Evolutionary conservation across 2,329 filamentous ascomycete species (phyloP).

Genomic region (Blastomyces parvus): DNA sequence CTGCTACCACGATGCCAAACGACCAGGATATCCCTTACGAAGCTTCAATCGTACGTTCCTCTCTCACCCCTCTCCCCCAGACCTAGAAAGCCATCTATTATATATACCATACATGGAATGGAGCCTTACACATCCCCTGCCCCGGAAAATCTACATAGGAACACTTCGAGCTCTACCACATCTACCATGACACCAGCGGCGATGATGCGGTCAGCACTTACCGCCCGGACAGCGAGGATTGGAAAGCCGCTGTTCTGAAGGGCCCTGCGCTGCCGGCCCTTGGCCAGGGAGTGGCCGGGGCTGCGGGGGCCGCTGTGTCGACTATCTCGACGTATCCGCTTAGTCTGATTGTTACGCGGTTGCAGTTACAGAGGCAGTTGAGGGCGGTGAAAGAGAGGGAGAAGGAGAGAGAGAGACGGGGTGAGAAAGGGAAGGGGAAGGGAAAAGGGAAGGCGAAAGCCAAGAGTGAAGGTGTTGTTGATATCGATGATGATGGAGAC

Average conservation of each 20-base stretch:
- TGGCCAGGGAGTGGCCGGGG: slow-evolving; percentile 72
- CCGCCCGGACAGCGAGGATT: slow-evolving; percentile 19
- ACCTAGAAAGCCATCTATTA: not conserved
- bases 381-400: slow-evolving; percentile 26
- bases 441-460: not conserved
- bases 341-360: slow-evolving; percentile 67
- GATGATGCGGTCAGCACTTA: slow-evolving; percentile 3
- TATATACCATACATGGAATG: not conserved
- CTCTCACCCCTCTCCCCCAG: no score
- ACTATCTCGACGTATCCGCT: slow-evolving; percentile 73
- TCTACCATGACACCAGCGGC: slow-evolving; percentile 27
- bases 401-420: slow-evolving; percentile 18
- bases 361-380: slow-evolving; percentile 67
- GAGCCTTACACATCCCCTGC: not conserved
- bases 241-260: slow-evolving; percentile 25
- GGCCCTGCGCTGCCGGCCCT: slow-evolving; percentile 56
- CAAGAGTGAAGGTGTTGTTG: not conserved
- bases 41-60: slow-evolving; percentile 1
- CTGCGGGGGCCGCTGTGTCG: slow-evolving; percentile 66
- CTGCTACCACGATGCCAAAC: not conserved
- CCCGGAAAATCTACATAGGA: not conserved
- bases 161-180: slow-evolving; percentile 36
- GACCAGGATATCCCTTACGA: not conserved
- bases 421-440: slow-evolving; percentile 14
- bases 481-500: slow-evolving; percentile 40